Base-by-base conservation (phyloP, 73 alveolate genomes). In the Paramecium tetraurelia region DNA sequence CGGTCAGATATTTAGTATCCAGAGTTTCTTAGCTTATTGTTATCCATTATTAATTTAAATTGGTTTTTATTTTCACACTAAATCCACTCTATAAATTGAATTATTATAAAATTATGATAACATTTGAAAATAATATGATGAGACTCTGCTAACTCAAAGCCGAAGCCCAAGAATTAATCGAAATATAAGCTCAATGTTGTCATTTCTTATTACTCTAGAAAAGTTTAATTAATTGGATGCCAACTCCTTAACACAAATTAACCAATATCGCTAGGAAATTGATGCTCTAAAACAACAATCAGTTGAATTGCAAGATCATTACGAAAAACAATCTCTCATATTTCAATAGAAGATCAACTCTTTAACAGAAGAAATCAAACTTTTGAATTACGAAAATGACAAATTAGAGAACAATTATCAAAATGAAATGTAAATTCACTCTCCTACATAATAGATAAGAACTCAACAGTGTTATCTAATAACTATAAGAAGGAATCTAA, bases 1-100 rank as follows among this genome's bases (percentile, higher is more conserved):
- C 85, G 53, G 18, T 85, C 92, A n/a, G 68, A 85, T 85, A 85
- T 0, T 29, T 85, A 40, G 1, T 50, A 77, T 0, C 48, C 89
- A 24, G 90, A 80, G 22, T 48, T 44, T 80, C 90, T 80, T 6
- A 33, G 84, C 24, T 63, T 40, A 72, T 35, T 40, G 8, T 8
- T 36, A 72, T 72, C 86, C 63, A 72, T 72, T 72, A 29, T 36
- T 72, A 14, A 72, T 29, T 36, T 72, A 72, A 35, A 83, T 63
- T 6, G 5, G 20, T 63, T 31, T 31, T 63, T 27, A 27, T 27
- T 31, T 63, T 63, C 53, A 27, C 14, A 63, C 5, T 63, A 33
- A 16, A 53, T 53, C 10, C 31, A n/a, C 20, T 53, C 18, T 53
- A 53, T 18, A 53, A 53, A 53, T 53, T 53, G n/a, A 14, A 50